Evolutionary conservation across 2,329 filamentous ascomycete species (phyloP).

Genomic region (Neocucurbitaria cava): DNA sequence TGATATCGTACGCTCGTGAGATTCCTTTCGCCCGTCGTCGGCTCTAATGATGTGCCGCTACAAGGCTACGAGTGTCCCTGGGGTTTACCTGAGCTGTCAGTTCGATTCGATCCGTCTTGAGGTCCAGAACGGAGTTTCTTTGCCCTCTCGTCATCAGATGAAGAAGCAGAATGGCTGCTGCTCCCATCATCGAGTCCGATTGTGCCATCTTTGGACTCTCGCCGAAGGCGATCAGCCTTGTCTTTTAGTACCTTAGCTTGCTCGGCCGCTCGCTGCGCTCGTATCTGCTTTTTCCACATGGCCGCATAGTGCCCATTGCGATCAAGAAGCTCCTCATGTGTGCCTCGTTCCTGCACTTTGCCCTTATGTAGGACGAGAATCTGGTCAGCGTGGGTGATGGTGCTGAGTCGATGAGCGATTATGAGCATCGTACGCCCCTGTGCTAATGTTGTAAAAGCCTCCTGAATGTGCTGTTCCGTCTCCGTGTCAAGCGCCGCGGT

Average conservation of each 20-base stretch:
- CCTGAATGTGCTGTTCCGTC: constrained; percentile 92
- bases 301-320: constrained; percentile 54
- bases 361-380: constrained; percentile 63
- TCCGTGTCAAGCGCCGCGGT: constrained; percentile 91
- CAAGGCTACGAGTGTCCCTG: constrained; percentile 34
- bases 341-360: constrained; percentile 59
- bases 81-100: constrained; percentile 28
- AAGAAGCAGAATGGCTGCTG: constrained; percentile 45
- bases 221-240: constrained; percentile 57
- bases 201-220: constrained; percentile 55
- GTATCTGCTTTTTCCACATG: constrained; percentile 63
- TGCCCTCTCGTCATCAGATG: constrained; percentile 41
- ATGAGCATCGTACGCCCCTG: constrained; percentile 90
- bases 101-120: constrained; percentile 14
- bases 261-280: constrained; percentile 58
- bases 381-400: constrained; percentile 63
- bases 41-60: not conserved
- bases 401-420: constrained; percentile 77
- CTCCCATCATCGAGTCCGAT: constrained; percentile 46
- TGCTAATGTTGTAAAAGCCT: constrained; percentile 80
- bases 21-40: too few species aligned
- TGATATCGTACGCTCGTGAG: not conserved
- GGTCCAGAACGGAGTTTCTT: constrained; percentile 29
- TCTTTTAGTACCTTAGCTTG: constrained; percentile 58
- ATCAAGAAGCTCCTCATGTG: constrained; percentile 59